Percentiles rank a stretch among this genome's conserved stretches.
Conservation (phyloP, 23 red algal genomes). For the Gracilaria domingensis region DNA sequence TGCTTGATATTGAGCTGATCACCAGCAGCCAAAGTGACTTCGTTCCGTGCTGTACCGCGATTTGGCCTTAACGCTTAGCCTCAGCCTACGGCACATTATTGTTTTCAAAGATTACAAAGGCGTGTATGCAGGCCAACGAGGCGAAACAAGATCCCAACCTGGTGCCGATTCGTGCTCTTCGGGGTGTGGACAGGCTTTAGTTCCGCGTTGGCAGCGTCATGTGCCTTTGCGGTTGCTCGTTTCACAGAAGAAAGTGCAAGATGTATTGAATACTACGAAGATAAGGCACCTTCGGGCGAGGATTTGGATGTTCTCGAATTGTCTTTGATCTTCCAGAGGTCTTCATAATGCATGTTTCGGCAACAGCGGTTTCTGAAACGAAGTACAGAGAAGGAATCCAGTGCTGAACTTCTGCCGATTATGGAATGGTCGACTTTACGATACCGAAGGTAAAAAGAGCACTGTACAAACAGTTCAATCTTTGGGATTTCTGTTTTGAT, state of each 20-base stretch:
- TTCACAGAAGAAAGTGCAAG: constrained; percentile 85
- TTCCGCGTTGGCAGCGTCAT: constrained; percentile 64
- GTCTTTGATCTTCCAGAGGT: constrained; percentile 72
- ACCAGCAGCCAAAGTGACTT: constrained; percentile 88
- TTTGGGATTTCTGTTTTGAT: constrained; percentile 89
- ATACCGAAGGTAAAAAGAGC: constrained; percentile 81
- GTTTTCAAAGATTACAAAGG: constrained; percentile 85
- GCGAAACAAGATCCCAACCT: constrained; percentile 88
- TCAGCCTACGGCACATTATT: constrained; percentile 82
- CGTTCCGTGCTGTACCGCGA: constrained; percentile 79
- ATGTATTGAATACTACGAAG: constrained; percentile 88
- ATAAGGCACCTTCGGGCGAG: constrained; percentile 81
- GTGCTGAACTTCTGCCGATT: constrained; percentile 88
- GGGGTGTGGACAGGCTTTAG: constrained; percentile 87
- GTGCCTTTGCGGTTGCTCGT: constrained; percentile 88
- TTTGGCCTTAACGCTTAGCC: too few relatives aligned
- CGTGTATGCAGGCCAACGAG: constrained; percentile 89
- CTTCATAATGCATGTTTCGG: constrained; percentile 93
- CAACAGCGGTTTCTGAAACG: constrained; percentile 80
- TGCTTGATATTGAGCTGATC: constrained; percentile 80
- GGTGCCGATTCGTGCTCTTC: constrained; percentile 96
- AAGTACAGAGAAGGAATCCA: constrained; percentile 83
- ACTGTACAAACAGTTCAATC: constrained; percentile 64
- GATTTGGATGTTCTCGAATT: constrained; percentile 82
- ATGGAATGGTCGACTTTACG: constrained; percentile 83